A percentile compares a stretch with the other conserved stretches of the same genome.
phyloP scores from a whole-genome alignment of 441 rosid genomes.

The Kokia cookei region DNA sequence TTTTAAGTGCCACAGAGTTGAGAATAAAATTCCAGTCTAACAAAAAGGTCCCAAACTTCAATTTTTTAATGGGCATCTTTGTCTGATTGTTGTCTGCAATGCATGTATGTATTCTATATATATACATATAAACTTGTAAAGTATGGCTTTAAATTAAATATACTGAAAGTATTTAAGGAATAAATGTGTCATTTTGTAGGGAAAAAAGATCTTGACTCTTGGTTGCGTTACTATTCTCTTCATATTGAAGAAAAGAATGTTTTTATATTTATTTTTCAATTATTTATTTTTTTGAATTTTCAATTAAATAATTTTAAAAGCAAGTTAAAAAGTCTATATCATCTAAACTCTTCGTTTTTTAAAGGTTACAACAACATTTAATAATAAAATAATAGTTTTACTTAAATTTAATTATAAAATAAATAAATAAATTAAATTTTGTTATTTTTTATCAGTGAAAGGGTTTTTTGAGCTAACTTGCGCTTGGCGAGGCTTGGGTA shows the following conservation, averaged over 20 bases:
- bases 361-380: too few relatives aligned
- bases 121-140: not conserved
- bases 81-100: not conserved
- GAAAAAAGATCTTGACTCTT: not conserved
- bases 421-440: too few relatives aligned
- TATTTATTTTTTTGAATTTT: not conserved
- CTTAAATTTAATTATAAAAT: too few relatives aligned
- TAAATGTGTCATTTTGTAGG: not conserved
- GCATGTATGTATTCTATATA: not conserved
- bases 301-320: too few relatives aligned
- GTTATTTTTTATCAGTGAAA: too few relatives aligned
- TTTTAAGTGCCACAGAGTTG: not conserved
- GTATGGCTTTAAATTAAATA: not conserved
- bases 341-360: too few relatives aligned
- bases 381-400: too few relatives aligned
- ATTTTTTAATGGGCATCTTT: not conserved
- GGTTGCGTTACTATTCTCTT: not conserved
- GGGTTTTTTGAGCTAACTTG: too few relatives aligned
- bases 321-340: too few relatives aligned
- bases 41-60: not conserved
- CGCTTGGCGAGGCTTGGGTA: too few relatives aligned
- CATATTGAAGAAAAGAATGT: constrained; percentile 1
- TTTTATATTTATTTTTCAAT: not conserved
- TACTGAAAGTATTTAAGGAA: not conserved
- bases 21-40: not conserved